phyloP scores from a whole-genome alignment of 129 eudicot species.

The Ambrosia artemisiifolia region DNA sequence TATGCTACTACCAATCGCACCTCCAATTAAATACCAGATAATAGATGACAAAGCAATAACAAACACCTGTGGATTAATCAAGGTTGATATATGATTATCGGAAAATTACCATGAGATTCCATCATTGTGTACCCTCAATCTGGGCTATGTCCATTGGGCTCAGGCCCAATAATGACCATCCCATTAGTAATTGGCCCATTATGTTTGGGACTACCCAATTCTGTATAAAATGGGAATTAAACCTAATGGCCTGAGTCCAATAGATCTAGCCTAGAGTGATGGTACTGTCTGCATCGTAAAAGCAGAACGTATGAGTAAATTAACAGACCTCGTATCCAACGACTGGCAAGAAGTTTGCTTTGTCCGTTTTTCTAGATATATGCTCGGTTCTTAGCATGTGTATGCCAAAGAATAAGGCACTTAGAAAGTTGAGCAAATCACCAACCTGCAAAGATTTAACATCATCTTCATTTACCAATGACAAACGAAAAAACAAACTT shows the following conservation, averaged over 20 bases:
- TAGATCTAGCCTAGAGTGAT: no score
- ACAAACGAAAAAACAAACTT: neutral
- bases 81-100: neutral
- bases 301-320: neutral
- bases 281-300: neutral
- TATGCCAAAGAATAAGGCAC: slow-evolving; percentile 83
- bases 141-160: no score
- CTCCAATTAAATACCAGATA: slow-evolving; percentile 55
- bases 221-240: no score
- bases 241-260: no score
- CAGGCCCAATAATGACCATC: no score
- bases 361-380: slow-evolving; percentile 57
- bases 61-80: slow-evolving; percentile 40
- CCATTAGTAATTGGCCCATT: no score
- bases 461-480: neutral
- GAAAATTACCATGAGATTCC: neutral
- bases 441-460: slow-evolving; percentile 52
- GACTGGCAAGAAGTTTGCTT: slow-evolving; percentile 69
- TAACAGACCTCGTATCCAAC: slow-evolving; percentile 77
- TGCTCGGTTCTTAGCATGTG: slow-evolving; percentile 83
- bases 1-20: slow-evolving; percentile 32
- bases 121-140: neutral
- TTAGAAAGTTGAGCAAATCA: slow-evolving; percentile 65
- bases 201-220: no score
- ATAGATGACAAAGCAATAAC: slow-evolving; percentile 62